phyloP scores from a whole-genome alignment of 352 stramenopile species.

The Phytopythium ostracodes region DNA sequence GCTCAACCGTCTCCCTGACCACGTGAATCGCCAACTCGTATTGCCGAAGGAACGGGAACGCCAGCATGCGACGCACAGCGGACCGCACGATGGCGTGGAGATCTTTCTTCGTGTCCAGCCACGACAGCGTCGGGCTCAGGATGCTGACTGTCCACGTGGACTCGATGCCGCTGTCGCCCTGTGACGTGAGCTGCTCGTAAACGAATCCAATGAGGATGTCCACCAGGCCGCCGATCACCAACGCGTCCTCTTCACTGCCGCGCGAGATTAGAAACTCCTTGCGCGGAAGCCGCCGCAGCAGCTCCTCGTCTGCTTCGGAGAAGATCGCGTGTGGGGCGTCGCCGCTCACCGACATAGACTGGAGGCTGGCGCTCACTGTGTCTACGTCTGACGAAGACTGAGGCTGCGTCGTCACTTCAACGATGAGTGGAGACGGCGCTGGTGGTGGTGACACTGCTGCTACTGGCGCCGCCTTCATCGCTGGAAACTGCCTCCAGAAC shows the following conservation, averaged over 20 bases:
- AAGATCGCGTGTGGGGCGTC: slow-evolving; percentile 19
- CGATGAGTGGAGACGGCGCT: slow-evolving; percentile 20
- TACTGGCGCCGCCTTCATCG: slow-evolving; percentile 12
- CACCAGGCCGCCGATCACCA: slow-evolving; percentile 81
- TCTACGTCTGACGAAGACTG: slow-evolving; percentile 12
- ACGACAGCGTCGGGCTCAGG: slow-evolving; percentile 92
- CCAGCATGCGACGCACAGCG: slow-evolving; percentile 88
- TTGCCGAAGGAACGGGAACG: slow-evolving; percentile 95
- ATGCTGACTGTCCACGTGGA: slow-evolving; percentile 96
- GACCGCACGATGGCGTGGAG: slow-evolving; percentile 59
- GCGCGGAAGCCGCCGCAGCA: slow-evolving; percentile 62
- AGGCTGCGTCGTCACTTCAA: slow-evolving; percentile 22
- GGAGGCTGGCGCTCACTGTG: slow-evolving; percentile 15
- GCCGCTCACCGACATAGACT: slow-evolving; percentile 19
- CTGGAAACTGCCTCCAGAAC: slow-evolving; percentile 79
- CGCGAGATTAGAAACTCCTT: slow-evolving; percentile 77
- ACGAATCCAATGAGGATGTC: slow-evolving; percentile 95
- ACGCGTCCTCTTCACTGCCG: slow-evolving; percentile 46
- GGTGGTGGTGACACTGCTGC: not conserved
- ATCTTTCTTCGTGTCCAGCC: slow-evolving; percentile 85
- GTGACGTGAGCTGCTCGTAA: slow-evolving; percentile 95
- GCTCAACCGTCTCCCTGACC: slow-evolving; percentile 76
- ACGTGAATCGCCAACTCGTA: slow-evolving; percentile 82
- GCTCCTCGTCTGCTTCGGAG: slow-evolving; percentile 64
- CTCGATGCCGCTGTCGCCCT: slow-evolving; percentile 95